Base-by-base conservation (phyloP, 1,284 basidiomycete species). In the Thelephora terrestris region DNA sequence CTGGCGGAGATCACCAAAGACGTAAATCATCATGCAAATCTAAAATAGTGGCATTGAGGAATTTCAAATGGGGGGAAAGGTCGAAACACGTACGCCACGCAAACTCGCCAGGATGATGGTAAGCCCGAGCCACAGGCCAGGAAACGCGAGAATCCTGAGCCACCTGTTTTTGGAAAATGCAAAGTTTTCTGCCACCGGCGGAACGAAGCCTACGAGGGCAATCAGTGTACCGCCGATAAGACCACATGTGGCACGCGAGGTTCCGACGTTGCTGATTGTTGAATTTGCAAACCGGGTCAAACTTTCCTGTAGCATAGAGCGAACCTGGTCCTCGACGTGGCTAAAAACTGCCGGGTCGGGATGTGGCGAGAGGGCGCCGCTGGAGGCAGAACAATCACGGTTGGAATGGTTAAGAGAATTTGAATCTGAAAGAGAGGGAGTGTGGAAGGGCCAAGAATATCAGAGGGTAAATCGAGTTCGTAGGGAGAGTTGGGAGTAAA, bases 1-100 rank as follows among this genome's bases (percentile, higher is more conserved):
- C 58, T 89, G 86, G 7, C 85, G 71, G 25, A 86, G 68, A 62
- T 89, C 85, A n/a, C 85, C 85, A 57, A 88, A 86, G 21, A 89
- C 58, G 60, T 86, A 89, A 12, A 89, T 78, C 61, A 85, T 83
- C 52, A 88, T 73, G 55, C 66, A 69, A 27, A 68, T 61, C 64
- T 60, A 47, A 4, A 17, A 0, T 18, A 27, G 25, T 27, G 14
- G 12, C 27, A 39, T 2, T 37, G 50, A 23, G 58, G 50, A 16
- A 37, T 21, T 42, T 20, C 21, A 45, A n/a, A 23, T 16, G 21
- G 43, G 21, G 17, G 27, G 16, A 46, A 37, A 9, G 23, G 36
- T 9, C 47, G n/a, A 23, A 14, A 29, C 18, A 61, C 66, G 49
- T 50, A 70, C 76, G 2, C 85, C 85, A 55, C 85, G 76, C 38